Base-by-base conservation (phyloP, 768 basidiomycete genomes). In the Serendipita vermifera region DNA sequence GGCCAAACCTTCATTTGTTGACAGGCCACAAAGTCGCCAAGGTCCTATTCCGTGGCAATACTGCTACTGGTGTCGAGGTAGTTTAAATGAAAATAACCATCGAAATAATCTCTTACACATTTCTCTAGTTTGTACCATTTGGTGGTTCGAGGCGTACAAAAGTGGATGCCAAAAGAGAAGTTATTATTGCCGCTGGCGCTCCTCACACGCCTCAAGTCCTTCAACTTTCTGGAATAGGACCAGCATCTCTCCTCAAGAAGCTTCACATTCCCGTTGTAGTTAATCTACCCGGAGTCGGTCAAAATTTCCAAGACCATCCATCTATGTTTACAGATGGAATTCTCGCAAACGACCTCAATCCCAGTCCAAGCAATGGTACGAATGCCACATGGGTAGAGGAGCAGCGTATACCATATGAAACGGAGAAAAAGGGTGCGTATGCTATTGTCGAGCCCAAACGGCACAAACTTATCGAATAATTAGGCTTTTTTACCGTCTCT, bases 151-250 rank as follows among this genome's bases (percentile, higher is more conserved):
- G n/a, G n/a, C n/a, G n/a, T n/a, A n/a, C n/a, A n/a, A n/a, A n/a
- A n/a, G 75, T 73, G 1, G 61, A 59, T 26, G 78, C 76, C 0
- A 65, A 71, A 4, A 67, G 69, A 17, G 78, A 80, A 53, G 75
- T 79, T 38, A 76, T 80, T 59, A 54, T 79, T 3, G 73, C 76
- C 31, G 78, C 77, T 4, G 79, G 55, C 6, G 36, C 29, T 27
- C 6, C 40, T 9, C 55, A 56, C 31, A 56, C 55, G 24, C 55
- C 55, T 6, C 55, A 56, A 29, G 33, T 56, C 33, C 39, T 56
- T 11, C 55, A 56, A 32, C 55, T 36, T 14, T 39, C 36, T 9
- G 55, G 55, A 7, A 29, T 56, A 3, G 55, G 55, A 14, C 35
- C 35, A n/a, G 24, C 36, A 15, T 24, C 15, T 22, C 24, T 56